phyloP scores from a whole-genome alignment of 2,329 filamentous ascomycete species.

The Thyridium curvatum region DNA sequence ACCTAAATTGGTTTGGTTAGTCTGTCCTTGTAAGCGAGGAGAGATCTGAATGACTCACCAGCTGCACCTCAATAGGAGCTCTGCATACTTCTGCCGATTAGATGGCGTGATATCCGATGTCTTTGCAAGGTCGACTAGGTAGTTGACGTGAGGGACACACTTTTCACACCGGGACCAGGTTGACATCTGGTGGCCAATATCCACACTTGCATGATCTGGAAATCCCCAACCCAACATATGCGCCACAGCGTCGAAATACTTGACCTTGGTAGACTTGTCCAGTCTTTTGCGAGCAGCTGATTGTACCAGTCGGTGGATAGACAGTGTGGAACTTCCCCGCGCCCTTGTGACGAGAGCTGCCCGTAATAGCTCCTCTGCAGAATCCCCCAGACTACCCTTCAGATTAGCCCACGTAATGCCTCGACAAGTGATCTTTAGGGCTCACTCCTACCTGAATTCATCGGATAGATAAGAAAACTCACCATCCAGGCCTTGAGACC shows the following conservation, averaged over 20 bases:
- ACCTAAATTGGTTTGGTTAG: slow-evolving; percentile 12
- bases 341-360: no score
- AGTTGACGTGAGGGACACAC: slow-evolving; percentile 20
- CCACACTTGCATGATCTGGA: slow-evolving; percentile 15
- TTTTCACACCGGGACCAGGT: slow-evolving; percentile 19
- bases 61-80: slow-evolving; percentile 16
- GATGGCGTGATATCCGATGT: slow-evolving; percentile 3
- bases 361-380: no score
- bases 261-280: no score
- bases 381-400: no score
- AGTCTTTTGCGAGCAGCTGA: no score
- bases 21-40: not conserved
- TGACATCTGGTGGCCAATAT: slow-evolving; percentile 17
- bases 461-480: slow-evolving; percentile 16
- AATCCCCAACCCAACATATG: slow-evolving; percentile 17
- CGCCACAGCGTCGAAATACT: slow-evolving; percentile 7
- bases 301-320: slow-evolving; percentile 10
- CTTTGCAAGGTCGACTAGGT: slow-evolving; percentile 14
- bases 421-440: not conserved
- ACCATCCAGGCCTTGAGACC: slow-evolving; percentile 7
- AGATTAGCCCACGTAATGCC: not conserved
- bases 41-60: slow-evolving; percentile 7
- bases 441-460: slow-evolving; percentile 18
- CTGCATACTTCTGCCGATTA: slow-evolving; percentile 12
- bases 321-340: not conserved